These are phyloP conservation scores for Toxoplasma gondii DNA, from an alignment of 169 alveolate species.

Conservation along the genomic window DNA sequence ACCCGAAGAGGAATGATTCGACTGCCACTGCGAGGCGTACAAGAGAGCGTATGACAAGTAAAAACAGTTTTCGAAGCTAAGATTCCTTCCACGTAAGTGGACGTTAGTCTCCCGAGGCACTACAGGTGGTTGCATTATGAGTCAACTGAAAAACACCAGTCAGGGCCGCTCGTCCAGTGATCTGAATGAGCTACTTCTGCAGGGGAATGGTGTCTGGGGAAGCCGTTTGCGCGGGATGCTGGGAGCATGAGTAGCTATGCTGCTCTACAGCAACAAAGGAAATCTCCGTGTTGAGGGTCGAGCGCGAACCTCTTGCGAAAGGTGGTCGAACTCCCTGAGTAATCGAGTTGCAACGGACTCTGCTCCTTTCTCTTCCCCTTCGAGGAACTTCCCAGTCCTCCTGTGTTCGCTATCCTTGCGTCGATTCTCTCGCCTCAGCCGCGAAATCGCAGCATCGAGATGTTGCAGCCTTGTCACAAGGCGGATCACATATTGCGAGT, in stretches of 20 bases:
- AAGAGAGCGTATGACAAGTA: no score
- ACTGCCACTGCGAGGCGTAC: no score
- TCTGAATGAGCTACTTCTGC: neutral
- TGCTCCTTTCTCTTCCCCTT: neutral
- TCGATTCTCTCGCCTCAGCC: neutral
- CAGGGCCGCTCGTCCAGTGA: no score
- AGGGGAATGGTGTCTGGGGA: neutral
- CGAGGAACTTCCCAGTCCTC: neutral
- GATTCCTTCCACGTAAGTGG: no score
- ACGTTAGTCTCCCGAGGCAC: no score
- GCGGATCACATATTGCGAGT: neutral
- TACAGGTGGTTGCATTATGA: no score
- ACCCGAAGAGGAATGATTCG: no score
- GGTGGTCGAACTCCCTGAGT: neutral
- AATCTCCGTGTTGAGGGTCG: no score
- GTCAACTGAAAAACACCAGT: no score
- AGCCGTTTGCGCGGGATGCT: neutral
- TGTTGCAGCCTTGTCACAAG: neutral
- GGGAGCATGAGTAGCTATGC: neutral
- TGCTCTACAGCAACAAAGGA: no score
- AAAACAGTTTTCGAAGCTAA: no score
- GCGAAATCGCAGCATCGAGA: neutral
- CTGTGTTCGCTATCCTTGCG: neutral
- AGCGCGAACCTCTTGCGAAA: conserved; percentile 11
- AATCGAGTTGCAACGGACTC: neutral